A percentile compares a stretch with the other conserved stretches of the same genome.
These are phyloP conservation scores for Theobroma grandiflorum DNA, from an alignment of 441 rosid species.

Conservation along the genomic window DNA sequence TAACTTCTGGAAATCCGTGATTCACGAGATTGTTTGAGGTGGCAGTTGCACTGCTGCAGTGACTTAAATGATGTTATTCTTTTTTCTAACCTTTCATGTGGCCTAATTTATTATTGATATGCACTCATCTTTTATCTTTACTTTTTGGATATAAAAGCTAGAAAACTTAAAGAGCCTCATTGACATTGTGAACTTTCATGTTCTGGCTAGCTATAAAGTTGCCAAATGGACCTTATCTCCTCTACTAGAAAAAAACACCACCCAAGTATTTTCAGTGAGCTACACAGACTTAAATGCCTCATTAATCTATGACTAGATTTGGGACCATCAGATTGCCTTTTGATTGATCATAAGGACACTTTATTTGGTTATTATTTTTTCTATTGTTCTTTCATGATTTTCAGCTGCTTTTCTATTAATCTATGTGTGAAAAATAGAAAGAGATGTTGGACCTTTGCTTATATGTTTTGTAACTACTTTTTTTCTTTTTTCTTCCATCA, in stretches of 20 bases:
- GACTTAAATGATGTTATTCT: conserved; percentile 29
- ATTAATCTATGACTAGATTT: conserved; percentile 17
- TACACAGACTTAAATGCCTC: background rate
- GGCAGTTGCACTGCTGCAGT: conserved; percentile 44
- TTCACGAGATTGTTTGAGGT: conserved; percentile 53
- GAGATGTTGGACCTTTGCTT: conserved; percentile 12
- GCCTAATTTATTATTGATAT: conserved; percentile 32
- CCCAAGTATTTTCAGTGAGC: conserved; percentile 19
- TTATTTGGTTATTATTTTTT: background rate
- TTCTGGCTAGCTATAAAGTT: conserved; percentile 30
- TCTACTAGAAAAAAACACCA: conserved; percentile 17
- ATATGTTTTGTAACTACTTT: conserved; percentile 5
- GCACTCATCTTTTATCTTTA: conserved; percentile 24
- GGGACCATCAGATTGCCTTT: background rate
- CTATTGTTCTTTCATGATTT: conserved; percentile 15
- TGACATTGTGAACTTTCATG: conserved; percentile 12
- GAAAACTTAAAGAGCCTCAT: conserved; percentile 19
- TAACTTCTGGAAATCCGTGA: conserved; percentile 45
- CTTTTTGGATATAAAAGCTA: conserved; percentile 31
- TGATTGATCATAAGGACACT: conserved; percentile 3
- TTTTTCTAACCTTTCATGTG: conserved; percentile 48
- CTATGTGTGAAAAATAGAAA: background rate
- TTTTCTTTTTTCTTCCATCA: conserved; percentile 17
- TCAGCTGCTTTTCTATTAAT: conserved; percentile 23
- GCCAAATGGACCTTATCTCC: conserved; percentile 39